Evolutionary conservation across 2,329 filamentous ascomycete genomes (phyloP), one percentile per base, ranked within the genome.

Genomic region (Ophiostoma populinum): DNA sequence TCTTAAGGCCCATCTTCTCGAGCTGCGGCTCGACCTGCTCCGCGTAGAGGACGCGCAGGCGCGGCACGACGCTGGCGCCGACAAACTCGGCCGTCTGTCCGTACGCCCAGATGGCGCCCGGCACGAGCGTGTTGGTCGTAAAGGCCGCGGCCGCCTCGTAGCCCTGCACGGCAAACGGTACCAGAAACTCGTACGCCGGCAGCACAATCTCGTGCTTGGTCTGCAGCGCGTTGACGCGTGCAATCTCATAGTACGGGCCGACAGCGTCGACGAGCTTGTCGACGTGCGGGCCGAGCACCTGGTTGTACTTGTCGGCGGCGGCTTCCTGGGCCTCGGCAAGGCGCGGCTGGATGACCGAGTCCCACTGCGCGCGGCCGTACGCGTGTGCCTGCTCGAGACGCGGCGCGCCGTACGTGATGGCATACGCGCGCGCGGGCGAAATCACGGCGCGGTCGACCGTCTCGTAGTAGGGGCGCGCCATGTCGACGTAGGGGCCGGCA

Each of bases 11-110:
- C 48, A 98, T 95, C 47, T 85, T 82, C 38, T 87, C 70, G 11
- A 98, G 66, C 55, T 98, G 92, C 11, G 92, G 92, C 57, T 95
- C 86, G 4, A 98, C 86, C 47, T 92, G 93, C 49, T 93, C 76
- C 9, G 76, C 70, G 49, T 95, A 95, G 5, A 94, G 59, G 11
- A 80, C 66, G 18, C 79, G 73, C 9, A 94, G 43, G 43, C 79
- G 76, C 2, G 87, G 87, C 77, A 81, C 90, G 12, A 95, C 61
- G 2, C 74, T 76, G 31, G 71, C 70, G 39, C 83, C 71, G 22
- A 92, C 57, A 49, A 94, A 87, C 10, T 67, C 58, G 39, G 73
- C 70, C 0, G 70, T 68, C 40, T 73, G 73, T 37, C 73, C 72
- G 66, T 78, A 82, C 3, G 70, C 70, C 62, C 73, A 80, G 38